Percentiles rank a stretch among this genome's conserved stretches.
Evolutionary conservation across 108 stramenopile genomes (phyloP).

Genomic region (Fragilariopsis cylindrus): DNA sequence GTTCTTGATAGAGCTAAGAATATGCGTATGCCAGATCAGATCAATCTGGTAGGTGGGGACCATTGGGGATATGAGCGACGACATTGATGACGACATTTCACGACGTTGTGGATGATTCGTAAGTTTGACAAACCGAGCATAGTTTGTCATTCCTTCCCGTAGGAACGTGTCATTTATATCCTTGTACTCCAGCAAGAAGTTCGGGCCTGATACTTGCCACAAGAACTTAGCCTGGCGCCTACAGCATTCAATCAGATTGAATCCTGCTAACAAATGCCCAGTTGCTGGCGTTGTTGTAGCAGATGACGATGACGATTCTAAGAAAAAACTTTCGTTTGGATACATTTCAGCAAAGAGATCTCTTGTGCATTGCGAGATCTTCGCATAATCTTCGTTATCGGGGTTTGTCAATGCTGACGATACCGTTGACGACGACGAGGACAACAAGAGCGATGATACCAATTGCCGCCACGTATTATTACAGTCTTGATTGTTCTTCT

Average conservation of each 20-base stretch:
- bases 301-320: too few species aligned
- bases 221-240: slow-evolving; percentile 53
- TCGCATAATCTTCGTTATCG: too few species aligned
- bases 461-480: too few species aligned
- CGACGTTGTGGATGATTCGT: neutral
- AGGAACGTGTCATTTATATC: neutral
- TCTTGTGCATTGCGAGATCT: too few species aligned
- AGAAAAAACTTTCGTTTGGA: too few species aligned
- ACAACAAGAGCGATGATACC: too few species aligned
- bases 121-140: neutral
- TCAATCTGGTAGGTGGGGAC: slow-evolving; percentile 12
- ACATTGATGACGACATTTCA: too few species aligned
- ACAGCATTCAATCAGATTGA: neutral
- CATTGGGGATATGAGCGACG: neutral
- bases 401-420: too few species aligned
- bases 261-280: neutral
- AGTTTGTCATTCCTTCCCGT: neutral
- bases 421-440: too few species aligned
- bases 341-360: too few species aligned
- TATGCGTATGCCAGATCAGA: slow-evolving; percentile 58
- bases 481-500: too few species aligned
- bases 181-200: neutral
- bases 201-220: slow-evolving; percentile 52
- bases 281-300: too few species aligned
- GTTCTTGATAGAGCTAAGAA: slow-evolving; percentile 21